A percentile compares a stretch with the other conserved stretches of the same genome.
phyloP scores from a whole-genome alignment of 257 asterid species.

The Nicotiana undulata region DNA sequence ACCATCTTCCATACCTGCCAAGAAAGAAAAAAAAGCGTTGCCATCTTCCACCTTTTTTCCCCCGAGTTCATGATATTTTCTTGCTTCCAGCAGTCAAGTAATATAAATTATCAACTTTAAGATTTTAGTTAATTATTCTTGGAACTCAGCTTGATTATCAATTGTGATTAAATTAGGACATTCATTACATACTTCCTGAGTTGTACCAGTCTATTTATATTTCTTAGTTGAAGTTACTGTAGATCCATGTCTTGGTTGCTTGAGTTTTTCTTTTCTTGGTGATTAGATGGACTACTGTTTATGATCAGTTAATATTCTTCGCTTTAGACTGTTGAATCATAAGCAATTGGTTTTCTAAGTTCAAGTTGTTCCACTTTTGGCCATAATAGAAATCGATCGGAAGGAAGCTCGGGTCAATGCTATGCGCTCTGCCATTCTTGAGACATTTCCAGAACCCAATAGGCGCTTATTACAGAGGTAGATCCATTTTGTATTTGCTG shows the following conservation, averaged over 20 bases:
- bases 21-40: background rate
- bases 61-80: background rate
- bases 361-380: conserved; percentile 17
- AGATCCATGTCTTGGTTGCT: background rate
- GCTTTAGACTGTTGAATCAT: background rate
- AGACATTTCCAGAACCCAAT: conserved; percentile 93
- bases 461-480: conserved; percentile 91
- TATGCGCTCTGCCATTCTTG: conserved; percentile 72
- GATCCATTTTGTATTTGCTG: background rate
- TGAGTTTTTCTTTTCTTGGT: background rate
- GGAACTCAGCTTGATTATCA: background rate
- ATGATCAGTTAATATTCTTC: background rate
- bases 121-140: conserved; percentile 1
- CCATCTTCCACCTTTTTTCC: background rate
- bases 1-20: background rate
- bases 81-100: background rate
- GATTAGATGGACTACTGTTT: background rate
- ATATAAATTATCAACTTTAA: background rate
- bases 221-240: background rate
- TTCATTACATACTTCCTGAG: background rate
- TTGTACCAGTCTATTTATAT: background rate
- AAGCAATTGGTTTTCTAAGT: background rate
- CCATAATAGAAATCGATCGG: conserved; percentile 55
- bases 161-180: background rate
- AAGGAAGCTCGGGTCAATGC: conserved; percentile 77